Conservation (phyloP, 2,329 filamentous ascomycete species). For the Pseudocercospora cruenta region DNA sequence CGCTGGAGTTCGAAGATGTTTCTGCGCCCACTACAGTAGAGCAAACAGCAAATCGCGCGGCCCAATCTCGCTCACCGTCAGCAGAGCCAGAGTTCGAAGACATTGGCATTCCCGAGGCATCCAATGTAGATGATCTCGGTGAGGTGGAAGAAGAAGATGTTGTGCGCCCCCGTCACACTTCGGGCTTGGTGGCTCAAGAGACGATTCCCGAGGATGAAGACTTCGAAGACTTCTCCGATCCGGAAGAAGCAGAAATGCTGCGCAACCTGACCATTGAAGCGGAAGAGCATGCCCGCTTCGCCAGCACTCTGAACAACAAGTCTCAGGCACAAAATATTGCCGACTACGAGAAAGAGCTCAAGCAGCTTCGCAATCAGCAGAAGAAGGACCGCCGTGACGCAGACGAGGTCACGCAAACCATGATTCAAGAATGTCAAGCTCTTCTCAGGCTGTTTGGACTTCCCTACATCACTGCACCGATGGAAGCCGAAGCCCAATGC, state of each 20-base stretch:
- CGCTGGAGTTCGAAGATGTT: slow-evolving; percentile 22
- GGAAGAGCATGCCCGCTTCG: slow-evolving; percentile 91
- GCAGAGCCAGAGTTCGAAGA: slow-evolving; percentile 58
- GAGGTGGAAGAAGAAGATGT: slow-evolving; percentile 30
- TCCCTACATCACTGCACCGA: slow-evolving; percentile 94
- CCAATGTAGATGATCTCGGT: slow-evolving; percentile 16
- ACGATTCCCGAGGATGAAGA: slow-evolving; percentile 35
- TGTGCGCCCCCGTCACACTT: slow-evolving; percentile 33
- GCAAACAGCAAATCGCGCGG: not conserved
- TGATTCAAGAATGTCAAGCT: slow-evolving; percentile 94
- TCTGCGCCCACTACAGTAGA: not conserved
- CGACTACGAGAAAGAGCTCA: slow-evolving; percentile 85
- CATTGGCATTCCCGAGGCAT: slow-evolving; percentile 43
- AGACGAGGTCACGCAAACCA: slow-evolving; percentile 90
- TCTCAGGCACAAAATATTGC: slow-evolving; percentile 69
- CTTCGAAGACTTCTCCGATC: slow-evolving; percentile 68
- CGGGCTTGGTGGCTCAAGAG: slow-evolving; percentile 39
- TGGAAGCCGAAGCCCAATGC: slow-evolving; percentile 98
- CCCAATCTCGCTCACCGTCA: not conserved
- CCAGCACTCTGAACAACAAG: slow-evolving; percentile 80
- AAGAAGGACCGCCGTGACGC: slow-evolving; percentile 95
- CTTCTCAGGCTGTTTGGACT: slow-evolving; percentile 88
- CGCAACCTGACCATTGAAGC: slow-evolving; percentile 85
- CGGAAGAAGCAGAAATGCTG: slow-evolving; percentile 88
- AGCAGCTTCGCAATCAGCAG: slow-evolving; percentile 86